phyloP scores from a whole-genome alignment of 208 protist species.

The Crithidia sp. region DNA sequence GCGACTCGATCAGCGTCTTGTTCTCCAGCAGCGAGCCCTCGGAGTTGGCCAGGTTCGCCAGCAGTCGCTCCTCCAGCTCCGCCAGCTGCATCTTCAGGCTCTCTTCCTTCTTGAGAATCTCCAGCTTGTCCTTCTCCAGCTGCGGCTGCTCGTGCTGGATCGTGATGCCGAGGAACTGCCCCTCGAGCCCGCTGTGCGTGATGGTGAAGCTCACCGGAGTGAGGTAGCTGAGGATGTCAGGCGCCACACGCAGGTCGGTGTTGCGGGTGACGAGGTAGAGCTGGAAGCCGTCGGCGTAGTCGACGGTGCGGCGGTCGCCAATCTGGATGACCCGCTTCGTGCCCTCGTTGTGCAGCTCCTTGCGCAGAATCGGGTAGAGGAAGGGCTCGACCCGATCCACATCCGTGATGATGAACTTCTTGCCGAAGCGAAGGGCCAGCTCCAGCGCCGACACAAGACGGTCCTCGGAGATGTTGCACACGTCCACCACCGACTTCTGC shows the following conservation, averaged over 20 bases:
- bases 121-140: slow-evolving; percentile 94
- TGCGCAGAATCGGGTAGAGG: slow-evolving; percentile 95
- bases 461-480: slow-evolving; percentile 91
- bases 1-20: slow-evolving; percentile 91
- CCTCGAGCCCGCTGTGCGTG: slow-evolving; percentile 96
- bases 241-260: slow-evolving; percentile 86
- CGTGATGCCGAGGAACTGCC: slow-evolving; percentile 96
- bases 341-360: slow-evolving; percentile 91
- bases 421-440: slow-evolving; percentile 98
- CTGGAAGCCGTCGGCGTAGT: slow-evolving; percentile 97
- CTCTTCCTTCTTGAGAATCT: slow-evolving; percentile 96
- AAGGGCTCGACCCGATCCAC: slow-evolving; percentile 97
- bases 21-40: slow-evolving; percentile 97
- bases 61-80: slow-evolving; percentile 93
- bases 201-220: slow-evolving; percentile 97
- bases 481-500: slow-evolving; percentile 78
- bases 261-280: slow-evolving; percentile 96
- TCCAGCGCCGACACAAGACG: slow-evolving; percentile 96
- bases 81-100: slow-evolving; percentile 94
- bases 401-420: slow-evolving; percentile 97
- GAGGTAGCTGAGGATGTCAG: slow-evolving; percentile 93
- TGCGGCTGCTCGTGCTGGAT: slow-evolving; percentile 98
- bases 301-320: slow-evolving; percentile 96
- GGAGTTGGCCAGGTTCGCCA: slow-evolving; percentile 93
- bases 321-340: slow-evolving; percentile 94